Evolutionary conservation across 2,329 filamentous ascomycete species (phyloP).

Genomic region (Apiospora hydei): DNA sequence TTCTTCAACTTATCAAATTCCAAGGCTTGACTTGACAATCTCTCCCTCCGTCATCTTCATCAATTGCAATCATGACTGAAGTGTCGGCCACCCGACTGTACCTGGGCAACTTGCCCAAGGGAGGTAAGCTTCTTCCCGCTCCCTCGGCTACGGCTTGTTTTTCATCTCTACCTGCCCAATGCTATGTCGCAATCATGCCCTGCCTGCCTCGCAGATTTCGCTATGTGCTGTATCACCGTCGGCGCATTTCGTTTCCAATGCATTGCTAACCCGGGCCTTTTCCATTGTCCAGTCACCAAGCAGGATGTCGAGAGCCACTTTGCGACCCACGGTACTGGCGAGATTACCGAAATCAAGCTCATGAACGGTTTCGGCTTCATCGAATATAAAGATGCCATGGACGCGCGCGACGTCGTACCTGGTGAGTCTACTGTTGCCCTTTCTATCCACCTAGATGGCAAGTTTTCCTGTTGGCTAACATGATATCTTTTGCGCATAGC

Average conservation of each 20-base stretch:
- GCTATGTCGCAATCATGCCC: background rate
- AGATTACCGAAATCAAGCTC: constrained; percentile 98
- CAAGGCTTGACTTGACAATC: background rate
- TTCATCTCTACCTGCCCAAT: background rate
- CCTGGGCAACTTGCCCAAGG: constrained; percentile 95
- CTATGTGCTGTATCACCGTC: background rate
- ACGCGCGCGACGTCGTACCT: constrained; percentile 97
- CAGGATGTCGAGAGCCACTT: constrained; percentile 96
- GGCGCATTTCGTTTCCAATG: background rate
- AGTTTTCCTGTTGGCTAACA: constrained; percentile 27
- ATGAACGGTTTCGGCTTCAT: constrained; percentile 99
- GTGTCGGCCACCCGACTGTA: constrained; percentile 96
- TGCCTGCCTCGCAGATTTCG: constrained; percentile 24
- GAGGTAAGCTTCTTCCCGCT: constrained; percentile 69
- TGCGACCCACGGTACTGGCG: constrained; percentile 91
- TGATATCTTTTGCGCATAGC: constrained; percentile 48
- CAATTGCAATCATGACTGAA: constrained; percentile 71
- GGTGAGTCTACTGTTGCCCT: constrained; percentile 67
- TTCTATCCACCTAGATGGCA: constrained; percentile 34
- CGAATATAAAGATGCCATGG: constrained; percentile 98
- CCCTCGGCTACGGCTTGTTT: constrained; percentile 8
- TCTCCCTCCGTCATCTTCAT: background rate
- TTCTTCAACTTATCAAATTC: background rate
- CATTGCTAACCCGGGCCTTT: constrained; percentile 19
- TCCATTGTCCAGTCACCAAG: constrained; percentile 68